Evolutionary conservation across 371 early-diverging fungal species (phyloP).

Genomic region (Haplosporangium sp.): DNA sequence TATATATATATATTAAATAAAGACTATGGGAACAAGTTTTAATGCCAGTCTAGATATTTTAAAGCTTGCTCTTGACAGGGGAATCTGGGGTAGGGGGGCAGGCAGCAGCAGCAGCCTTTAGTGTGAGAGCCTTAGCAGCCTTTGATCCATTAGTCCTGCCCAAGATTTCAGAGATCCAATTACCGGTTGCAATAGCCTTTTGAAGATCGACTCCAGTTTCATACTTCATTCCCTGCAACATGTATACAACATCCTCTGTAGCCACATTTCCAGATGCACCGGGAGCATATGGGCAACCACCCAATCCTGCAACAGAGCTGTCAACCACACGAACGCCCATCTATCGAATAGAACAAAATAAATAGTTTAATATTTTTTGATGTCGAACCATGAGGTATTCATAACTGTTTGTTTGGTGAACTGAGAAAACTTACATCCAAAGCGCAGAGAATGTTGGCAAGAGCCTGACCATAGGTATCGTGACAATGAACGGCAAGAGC

Average conservation of each 20-base stretch:
- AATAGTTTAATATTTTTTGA: neutral
- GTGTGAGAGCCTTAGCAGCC: slow-evolving; percentile 55
- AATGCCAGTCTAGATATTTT: neutral
- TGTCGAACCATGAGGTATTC: no score
- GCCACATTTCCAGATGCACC: slow-evolving; percentile 98
- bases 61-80: slow-evolving; percentile 47
- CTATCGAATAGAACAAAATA: slow-evolving; percentile 31
- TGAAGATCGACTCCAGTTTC: slow-evolving; percentile 84
- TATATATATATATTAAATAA: no score
- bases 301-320: slow-evolving; percentile 93
- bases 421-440: slow-evolving; percentile 63
- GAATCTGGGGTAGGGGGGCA: slow-evolving; percentile 46
- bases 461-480: slow-evolving; percentile 97
- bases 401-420: neutral
- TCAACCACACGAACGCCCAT: slow-evolving; percentile 93
- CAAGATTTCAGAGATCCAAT: slow-evolving; percentile 86
- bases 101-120: slow-evolving; percentile 46
- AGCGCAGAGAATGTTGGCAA: slow-evolving; percentile 92
- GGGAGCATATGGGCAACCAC: slow-evolving; percentile 97
- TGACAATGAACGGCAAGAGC: slow-evolving; percentile 95
- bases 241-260: slow-evolving; percentile 96
- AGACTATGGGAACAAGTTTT: neutral
- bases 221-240: slow-evolving; percentile 89
- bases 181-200: slow-evolving; percentile 79
- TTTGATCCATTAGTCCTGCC: slow-evolving; percentile 69